phyloP scores from a whole-genome alignment of 345 rosid genomes.

The Gossypium anomalum region DNA sequence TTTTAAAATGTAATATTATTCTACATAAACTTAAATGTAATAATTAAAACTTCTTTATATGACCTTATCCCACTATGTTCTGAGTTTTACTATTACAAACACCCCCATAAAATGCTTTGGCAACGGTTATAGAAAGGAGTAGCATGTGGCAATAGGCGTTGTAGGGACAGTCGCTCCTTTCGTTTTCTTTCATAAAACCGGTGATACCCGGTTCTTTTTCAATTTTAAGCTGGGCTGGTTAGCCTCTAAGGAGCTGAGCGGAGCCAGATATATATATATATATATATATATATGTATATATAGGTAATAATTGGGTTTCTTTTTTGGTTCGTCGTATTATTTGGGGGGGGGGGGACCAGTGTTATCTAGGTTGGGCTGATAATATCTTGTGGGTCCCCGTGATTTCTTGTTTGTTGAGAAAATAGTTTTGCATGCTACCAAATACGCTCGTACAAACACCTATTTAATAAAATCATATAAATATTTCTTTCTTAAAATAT shows the following conservation, averaged over 20 bases:
- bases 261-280: neutral
- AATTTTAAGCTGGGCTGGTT: conserved; percentile 9
- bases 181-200: too few species aligned
- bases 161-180: too few species aligned
- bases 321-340: neutral
- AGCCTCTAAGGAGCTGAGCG: neutral
- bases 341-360: neutral
- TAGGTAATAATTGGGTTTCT: neutral
- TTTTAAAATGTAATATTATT: too few species aligned
- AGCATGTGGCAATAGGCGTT: too few species aligned
- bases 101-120: too few species aligned
- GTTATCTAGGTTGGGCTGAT: neutral
- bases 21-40: too few species aligned
- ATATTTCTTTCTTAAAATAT: too few species aligned
- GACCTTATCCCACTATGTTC: too few species aligned
- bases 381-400: conserved; percentile 16
- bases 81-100: too few species aligned
- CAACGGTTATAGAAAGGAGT: too few species aligned
- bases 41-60: too few species aligned
- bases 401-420: neutral
- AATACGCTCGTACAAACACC: neutral
- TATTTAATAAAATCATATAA: too few species aligned
- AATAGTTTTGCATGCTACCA: conserved; percentile 2
- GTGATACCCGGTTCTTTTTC: neutral
- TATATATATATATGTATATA: neutral